Base-by-base conservation (phyloP, 192 early-diverging fungal genomes). In the Rhizophagus sp. region DNA sequence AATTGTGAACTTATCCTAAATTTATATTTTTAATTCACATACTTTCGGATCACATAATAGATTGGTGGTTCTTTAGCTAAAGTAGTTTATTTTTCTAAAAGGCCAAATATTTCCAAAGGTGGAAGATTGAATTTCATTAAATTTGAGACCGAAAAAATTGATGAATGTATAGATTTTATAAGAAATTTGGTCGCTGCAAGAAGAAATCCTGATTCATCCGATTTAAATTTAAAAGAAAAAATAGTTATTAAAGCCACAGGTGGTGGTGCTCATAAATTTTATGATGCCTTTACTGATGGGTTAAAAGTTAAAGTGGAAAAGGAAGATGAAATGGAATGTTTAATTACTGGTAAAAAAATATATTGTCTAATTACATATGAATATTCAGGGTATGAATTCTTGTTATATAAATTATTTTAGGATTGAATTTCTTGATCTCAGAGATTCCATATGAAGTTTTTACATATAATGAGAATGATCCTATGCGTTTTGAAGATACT, bases 371-470 rank as follows among this genome's bases (percentile, higher is more conserved):
- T 75, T 27, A 52, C 68, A n/a, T 6, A 33, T 47, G 44, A 47
- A 47, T 2, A 12, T 47, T 1, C 44, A 47, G 12, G 2, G 11
- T 47, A 47, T 47, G 2, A 70, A 27, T 36, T 49, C 66, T 73
- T 22, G 25, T 34, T 52, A 4, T 30, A 33, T 41, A 44, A 30
- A 50, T 22, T 27, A 30, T 64, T 34, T 13, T 68, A 90, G 94
- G 97, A 44, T 86, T 97, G 22, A 97, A 96, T 87, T 99, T 97
- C 85, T 85, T 97, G 36, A 95, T 97, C 36, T 88, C 93, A 8
- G 91, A 99, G 80, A 94, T 99, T 73, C 91, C 95, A 0, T 94
- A 95, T 82, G 97, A 99, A 83, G 94, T 95, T 25, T 99, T 97
- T 79, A 96, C 96, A 12, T 99, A 97, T 81, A 91, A 93, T 79